Conservation (phyloP, 306 rosid genomes). For the Malus orientalis region DNA sequence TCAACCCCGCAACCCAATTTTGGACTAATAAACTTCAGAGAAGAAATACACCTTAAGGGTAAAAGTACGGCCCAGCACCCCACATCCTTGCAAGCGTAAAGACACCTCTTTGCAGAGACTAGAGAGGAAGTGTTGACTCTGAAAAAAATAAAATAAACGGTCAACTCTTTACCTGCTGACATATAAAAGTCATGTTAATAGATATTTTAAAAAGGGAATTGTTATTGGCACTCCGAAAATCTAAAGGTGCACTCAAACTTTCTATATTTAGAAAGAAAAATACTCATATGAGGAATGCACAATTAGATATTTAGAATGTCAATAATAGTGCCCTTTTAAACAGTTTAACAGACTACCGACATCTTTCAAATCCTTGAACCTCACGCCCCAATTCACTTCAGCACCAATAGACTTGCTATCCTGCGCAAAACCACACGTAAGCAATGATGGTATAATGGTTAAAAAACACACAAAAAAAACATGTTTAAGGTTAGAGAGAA, state of each 20-base stretch:
- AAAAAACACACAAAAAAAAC: background rate
- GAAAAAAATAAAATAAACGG: constrained; percentile 19
- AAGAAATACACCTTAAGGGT: constrained; percentile 62
- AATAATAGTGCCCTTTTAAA: background rate
- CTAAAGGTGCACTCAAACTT: too few species aligned
- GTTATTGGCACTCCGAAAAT: too few species aligned
- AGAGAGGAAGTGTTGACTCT: constrained; percentile 68
- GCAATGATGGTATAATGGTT: background rate
- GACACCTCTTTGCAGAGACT: constrained; percentile 90
- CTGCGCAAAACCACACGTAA: constrained; percentile 35
- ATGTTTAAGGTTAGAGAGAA: background rate
- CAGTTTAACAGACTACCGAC: constrained; percentile 42
- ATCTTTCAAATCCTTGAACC: constrained; percentile 71
- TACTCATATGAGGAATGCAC: too few species aligned
- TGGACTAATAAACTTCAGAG: constrained; percentile 9
- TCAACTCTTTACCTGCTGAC: constrained; percentile 25
- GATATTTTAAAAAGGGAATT: background rate
- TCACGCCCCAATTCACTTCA: constrained; percentile 99
- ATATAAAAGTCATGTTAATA: constrained; percentile 8
- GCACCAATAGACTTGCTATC: constrained; percentile 88
- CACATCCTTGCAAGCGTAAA: constrained; percentile 68
- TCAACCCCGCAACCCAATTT: background rate
- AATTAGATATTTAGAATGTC: too few species aligned
- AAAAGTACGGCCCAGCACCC: constrained; percentile 71
- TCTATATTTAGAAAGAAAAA: too few species aligned